Evolutionary conservation across 1,284 basidiomycete genomes (phyloP).

Genomic region (Grifola frondosa): DNA sequence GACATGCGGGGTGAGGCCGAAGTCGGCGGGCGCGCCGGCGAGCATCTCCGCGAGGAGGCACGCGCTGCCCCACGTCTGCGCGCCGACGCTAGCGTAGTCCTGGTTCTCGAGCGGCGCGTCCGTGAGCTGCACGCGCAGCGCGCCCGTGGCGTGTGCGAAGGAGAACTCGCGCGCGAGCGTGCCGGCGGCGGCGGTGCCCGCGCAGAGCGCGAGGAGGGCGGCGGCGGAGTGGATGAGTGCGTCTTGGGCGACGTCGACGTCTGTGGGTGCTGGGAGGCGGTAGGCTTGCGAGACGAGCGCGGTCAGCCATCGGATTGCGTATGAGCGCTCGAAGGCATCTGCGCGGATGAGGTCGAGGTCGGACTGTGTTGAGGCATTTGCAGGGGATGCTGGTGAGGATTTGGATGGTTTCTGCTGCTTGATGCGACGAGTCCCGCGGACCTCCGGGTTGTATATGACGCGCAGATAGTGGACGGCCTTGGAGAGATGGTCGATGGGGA

Average conservation of each 20-base stretch:
- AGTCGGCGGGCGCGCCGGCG: slow-evolving; percentile 54
- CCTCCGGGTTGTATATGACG: slow-evolving; percentile 45
- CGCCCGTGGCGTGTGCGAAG: slow-evolving; percentile 30
- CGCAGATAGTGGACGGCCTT: slow-evolving; percentile 41
- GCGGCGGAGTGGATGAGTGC: slow-evolving; percentile 54
- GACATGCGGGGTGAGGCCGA: slow-evolving; percentile 39
- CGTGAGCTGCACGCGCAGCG: slow-evolving; percentile 51
- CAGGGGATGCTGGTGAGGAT: background rate
- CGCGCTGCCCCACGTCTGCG: slow-evolving; percentile 90
- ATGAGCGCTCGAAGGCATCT: slow-evolving; percentile 68
- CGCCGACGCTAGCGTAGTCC: slow-evolving; percentile 79
- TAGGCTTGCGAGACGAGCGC: slow-evolving; percentile 44
- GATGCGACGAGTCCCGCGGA: slow-evolving; percentile 39
- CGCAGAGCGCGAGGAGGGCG: slow-evolving; percentile 37
- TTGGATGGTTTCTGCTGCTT: slow-evolving; percentile 1
- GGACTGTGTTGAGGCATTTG: background rate
- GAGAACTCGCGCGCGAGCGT: slow-evolving; percentile 40
- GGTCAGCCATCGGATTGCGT: slow-evolving; percentile 71
- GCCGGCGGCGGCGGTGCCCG: slow-evolving; percentile 41
- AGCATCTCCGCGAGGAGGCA: slow-evolving; percentile 82
- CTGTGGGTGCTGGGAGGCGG: slow-evolving; percentile 10
- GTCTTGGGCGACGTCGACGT: slow-evolving; percentile 30
- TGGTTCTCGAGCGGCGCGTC: slow-evolving; percentile 74
- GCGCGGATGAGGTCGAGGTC: slow-evolving; percentile 29
- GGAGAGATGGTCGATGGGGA: slow-evolving; percentile 27